A percentile compares a stretch with the other conserved stretches of the same genome.
Evolutionary conservation across 495 filamentous ascomycete genomes (phyloP).

Genomic region (Podospora pseudopauciseta): DNA sequence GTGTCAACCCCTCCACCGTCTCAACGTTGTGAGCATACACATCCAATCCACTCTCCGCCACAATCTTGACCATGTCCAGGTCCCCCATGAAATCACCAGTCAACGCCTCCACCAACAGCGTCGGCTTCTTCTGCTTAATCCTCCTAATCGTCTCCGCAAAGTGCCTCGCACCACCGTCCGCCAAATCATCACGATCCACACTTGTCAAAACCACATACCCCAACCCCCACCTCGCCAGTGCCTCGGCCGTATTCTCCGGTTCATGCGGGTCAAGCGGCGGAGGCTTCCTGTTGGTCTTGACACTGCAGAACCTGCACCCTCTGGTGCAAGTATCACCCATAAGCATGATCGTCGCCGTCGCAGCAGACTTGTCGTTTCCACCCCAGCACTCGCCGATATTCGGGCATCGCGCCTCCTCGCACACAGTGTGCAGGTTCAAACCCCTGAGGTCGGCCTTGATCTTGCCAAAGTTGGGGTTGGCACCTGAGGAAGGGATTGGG

Average conservation of each 20-base stretch:
- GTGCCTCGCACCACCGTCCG: constrained; percentile 82
- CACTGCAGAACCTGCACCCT: constrained; percentile 93
- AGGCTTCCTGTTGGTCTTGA: constrained; percentile 80
- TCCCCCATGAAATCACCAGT: constrained; percentile 88
- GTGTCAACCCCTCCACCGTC: constrained; percentile 87
- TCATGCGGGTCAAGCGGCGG: constrained; percentile 90
- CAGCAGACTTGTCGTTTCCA: constrained; percentile 77
- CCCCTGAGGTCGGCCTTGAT: constrained; percentile 92
- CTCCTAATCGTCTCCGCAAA: constrained; percentile 92
- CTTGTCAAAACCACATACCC: constrained; percentile 93
- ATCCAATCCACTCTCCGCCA: constrained; percentile 84
- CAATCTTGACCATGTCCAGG: constrained; percentile 72
- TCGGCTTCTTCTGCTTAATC: constrained; percentile 85
- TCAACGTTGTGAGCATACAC: constrained; percentile 98
- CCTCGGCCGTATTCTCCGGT: constrained; percentile 94
- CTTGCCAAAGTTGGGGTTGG: constrained; percentile 74
- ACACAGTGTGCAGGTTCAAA: constrained; percentile 88
- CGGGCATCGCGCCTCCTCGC: constrained; percentile 94
- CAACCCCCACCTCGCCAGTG: constrained; percentile 84
- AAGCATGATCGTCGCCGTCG: constrained; percentile 97
- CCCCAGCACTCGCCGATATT: constrained; percentile 99
- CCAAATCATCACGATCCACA: constrained; percentile 89
- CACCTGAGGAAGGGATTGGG: constrained; percentile 72
- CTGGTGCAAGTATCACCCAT: constrained; percentile 99
- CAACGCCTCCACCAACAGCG: constrained; percentile 88